Base-by-base conservation (phyloP, 2,329 filamentous ascomycete species). In the Colletotrichum liaoningense region DNA sequence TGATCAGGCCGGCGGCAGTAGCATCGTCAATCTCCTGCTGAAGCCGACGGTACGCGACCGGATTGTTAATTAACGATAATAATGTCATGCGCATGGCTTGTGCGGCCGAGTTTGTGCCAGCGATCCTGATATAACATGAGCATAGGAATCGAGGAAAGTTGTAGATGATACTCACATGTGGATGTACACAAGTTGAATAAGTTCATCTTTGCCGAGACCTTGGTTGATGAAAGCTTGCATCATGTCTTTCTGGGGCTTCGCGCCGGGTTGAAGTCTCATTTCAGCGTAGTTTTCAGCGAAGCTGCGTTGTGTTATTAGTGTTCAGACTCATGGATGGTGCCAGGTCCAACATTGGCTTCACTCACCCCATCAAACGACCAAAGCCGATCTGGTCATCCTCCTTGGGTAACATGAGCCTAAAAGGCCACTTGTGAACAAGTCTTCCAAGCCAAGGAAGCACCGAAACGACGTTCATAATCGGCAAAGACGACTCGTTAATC, bases 71-170 rank as follows among this genome's bases (percentile, higher is more conserved):
- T 0, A 88, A 81, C 54, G 84, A 87, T 81, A 88, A 88, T 79
- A 89, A 88, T 71, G 87, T 88, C 76, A 75, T 75, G 56, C 89
- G 88, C 87, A 89, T 89, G 0, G 88, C 89, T 19, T 87, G 88
- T n/a, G 89, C 89, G 0, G 89, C 90, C 0, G 89, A 90, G 80
- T 91, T 89, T 24, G 89, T 90, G 30, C 90, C 90, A 7, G 89
- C 89, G 77, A 90, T 88, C 74, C 87, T 89, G 55, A 5, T 5
- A 1, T 3, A 1, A 14, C 19, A n/a, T 69, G 14, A 59, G 42
- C 4, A 8, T 22, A 2, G 2, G 38, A 0, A 8, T 26, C 49
- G 22, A 46, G 1, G 52, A 56, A 35, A 35, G 0, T 19, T 30
- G 11, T 22, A 3, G 2, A 14, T 0, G 19, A 16, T 33, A 67